Conservation (phyloP, 108 stramenopile species). For the Cyclotella sp. region DNA sequence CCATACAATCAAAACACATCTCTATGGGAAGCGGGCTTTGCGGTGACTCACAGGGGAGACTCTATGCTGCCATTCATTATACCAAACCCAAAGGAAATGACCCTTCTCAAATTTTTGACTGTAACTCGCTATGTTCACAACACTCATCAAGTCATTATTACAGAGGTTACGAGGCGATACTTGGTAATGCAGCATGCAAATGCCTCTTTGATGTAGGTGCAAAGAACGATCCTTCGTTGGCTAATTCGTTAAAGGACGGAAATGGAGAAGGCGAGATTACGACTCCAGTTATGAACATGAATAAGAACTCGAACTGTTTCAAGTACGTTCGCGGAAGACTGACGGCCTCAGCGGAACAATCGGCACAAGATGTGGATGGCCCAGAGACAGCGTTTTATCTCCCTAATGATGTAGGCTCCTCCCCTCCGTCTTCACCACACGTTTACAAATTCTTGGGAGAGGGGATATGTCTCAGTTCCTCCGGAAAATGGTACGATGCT, state of each 20-base stretch:
- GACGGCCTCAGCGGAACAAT: too few relatives aligned
- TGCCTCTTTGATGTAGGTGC: neutral
- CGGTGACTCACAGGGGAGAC: neutral
- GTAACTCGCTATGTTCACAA: neutral
- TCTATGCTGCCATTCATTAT: neutral
- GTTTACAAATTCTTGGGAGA: neutral
- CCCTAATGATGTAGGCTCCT: too few relatives aligned
- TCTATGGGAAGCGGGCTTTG: neutral
- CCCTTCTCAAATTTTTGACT: neutral
- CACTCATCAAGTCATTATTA: neutral
- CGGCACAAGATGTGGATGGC: too few relatives aligned
- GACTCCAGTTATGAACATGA: neutral
- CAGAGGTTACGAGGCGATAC: constrained; percentile 1
- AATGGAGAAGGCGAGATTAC: constrained; percentile 1
- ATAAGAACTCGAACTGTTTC: neutral
- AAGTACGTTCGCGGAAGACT: neutral
- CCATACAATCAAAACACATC: neutral
- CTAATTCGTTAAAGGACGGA: neutral
- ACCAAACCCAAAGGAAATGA: neutral
- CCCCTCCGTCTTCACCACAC: neutral
- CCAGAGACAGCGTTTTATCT: too few relatives aligned
- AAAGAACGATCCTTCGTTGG: neutral
- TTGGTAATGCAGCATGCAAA: neutral
- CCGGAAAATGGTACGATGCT: constrained; percentile 10
- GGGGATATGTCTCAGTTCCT: constrained; percentile 1